Evolutionary conservation across 148 eudicot genomes (phyloP).

Genomic region (Silene latifolia): DNA sequence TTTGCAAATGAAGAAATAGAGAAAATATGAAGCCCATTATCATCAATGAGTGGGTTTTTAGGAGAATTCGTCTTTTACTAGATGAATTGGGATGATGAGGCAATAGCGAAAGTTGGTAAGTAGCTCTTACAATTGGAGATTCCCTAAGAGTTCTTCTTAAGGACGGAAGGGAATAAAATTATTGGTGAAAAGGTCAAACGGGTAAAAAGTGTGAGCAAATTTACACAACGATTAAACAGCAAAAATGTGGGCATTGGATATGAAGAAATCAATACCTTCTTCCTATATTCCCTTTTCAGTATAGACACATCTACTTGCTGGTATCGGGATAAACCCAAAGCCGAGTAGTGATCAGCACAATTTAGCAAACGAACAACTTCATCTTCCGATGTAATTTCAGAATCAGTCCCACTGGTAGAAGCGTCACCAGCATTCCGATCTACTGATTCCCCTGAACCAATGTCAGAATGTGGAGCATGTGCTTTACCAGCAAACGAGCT

Average conservation of each 20-base stretch:
- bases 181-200: too few species aligned
- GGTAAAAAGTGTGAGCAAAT: too few species aligned
- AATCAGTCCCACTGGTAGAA: slow-evolving; percentile 84
- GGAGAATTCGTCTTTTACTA: background rate
- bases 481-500: slow-evolving; percentile 41
- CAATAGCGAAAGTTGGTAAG: background rate
- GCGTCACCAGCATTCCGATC: slow-evolving; percentile 68
- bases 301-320: slow-evolving; percentile 62
- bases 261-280: slow-evolving; percentile 49
- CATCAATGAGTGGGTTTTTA: too few species aligned
- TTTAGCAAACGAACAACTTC: slow-evolving; percentile 87
- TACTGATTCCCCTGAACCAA: slow-evolving; percentile 43
- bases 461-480: slow-evolving; percentile 37
- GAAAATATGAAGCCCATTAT: too few species aligned
- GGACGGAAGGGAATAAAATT: too few species aligned
- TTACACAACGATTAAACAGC: background rate
- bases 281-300: slow-evolving; percentile 80
- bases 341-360: slow-evolving; percentile 90
- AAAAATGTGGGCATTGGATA: slow-evolving; percentile 2
- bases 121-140: too few species aligned
- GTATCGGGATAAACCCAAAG: slow-evolving; percentile 74
- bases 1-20: background rate
- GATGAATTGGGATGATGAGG: background rate
- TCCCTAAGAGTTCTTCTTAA: too few species aligned
- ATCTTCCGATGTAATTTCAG: slow-evolving; percentile 84